Conservation (phyloP, 371 early-diverging fungal genomes). For the Choanephora cucurbitarum region DNA sequence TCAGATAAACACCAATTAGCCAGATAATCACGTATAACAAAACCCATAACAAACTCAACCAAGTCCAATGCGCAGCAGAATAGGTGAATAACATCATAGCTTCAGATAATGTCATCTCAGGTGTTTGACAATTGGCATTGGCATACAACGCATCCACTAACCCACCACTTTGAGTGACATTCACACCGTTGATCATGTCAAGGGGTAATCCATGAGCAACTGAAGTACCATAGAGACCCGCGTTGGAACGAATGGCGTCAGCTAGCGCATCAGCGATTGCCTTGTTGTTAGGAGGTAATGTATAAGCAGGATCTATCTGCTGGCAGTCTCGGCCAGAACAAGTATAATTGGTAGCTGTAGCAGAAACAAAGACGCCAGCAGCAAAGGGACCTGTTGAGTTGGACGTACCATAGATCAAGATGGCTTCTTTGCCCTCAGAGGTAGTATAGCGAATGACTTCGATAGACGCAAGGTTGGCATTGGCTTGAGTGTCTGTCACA, state of each 20-base stretch:
- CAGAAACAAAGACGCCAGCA: slow-evolving; percentile 15
- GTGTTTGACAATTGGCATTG: slow-evolving; percentile 12
- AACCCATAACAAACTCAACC: slow-evolving; percentile 14
- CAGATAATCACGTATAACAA: slow-evolving; percentile 8
- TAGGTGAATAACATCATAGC: slow-evolving; percentile 8
- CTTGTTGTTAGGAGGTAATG: slow-evolving; percentile 2
- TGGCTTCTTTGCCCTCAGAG: slow-evolving; percentile 5
- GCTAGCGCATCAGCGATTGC: slow-evolving; percentile 18
- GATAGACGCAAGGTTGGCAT: neutral
- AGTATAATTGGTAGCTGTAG: slow-evolving; percentile 11
- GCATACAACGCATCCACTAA: slow-evolving; percentile 14
- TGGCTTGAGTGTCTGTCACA: neutral
- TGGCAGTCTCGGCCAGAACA: slow-evolving; percentile 1
- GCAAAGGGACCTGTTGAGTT: neutral
- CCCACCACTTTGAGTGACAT: neutral
- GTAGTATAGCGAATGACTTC: slow-evolving; percentile 9
- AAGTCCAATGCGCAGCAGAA: slow-evolving; percentile 11
- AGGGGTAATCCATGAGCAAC: neutral
- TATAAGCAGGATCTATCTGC: neutral
- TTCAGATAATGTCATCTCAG: neutral
- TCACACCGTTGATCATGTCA: slow-evolving; percentile 8
- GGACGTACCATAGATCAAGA: slow-evolving; percentile 5
- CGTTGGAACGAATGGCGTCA: slow-evolving; percentile 6
- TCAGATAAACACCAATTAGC: slow-evolving; percentile 19
- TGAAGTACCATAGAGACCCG: slow-evolving; percentile 10